These are phyloP conservation scores for Phytophthora sp. DNA, from an alignment of 352 stramenopile genomes.

Conservation along the genomic window DNA sequence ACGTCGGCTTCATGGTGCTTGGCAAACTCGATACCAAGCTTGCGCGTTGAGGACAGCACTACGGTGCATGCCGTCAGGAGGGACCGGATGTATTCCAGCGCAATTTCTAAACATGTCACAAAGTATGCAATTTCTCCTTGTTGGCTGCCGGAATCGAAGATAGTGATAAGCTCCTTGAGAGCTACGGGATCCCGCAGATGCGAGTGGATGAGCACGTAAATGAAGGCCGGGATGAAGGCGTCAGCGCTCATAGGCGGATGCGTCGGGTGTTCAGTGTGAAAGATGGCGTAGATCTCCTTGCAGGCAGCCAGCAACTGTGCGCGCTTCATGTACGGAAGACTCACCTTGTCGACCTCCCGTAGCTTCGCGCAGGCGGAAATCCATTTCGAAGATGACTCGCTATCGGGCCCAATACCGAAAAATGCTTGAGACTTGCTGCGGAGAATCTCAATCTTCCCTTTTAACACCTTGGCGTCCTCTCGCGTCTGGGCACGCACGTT, in stretches of 20 bases:
- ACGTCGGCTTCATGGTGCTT: conserved; percentile 55
- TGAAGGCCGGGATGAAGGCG: conserved; percentile 89
- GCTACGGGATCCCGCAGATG: conserved; percentile 68
- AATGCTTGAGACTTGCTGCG: conserved; percentile 81
- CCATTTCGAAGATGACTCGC: conserved; percentile 68
- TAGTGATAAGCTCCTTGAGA: conserved; percentile 83
- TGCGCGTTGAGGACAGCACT: conserved; percentile 66
- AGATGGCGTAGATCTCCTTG: conserved; percentile 87
- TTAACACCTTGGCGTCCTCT: conserved; percentile 75
- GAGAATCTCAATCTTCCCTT: conserved; percentile 85
- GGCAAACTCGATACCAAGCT: conserved; percentile 83
- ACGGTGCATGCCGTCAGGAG: conserved; percentile 84
- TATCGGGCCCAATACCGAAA: conserved; percentile 81
- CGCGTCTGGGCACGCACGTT: conserved; percentile 65
- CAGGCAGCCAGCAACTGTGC: conserved; percentile 71
- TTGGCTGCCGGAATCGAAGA: conserved; percentile 70
- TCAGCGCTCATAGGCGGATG: conserved; percentile 86
- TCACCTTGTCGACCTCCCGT: conserved; percentile 80
- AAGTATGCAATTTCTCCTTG: conserved; percentile 88
- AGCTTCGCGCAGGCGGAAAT: conserved; percentile 61
- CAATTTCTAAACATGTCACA: conserved; percentile 88
- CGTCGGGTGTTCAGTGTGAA: conserved; percentile 69
- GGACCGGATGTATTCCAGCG: conserved; percentile 87
- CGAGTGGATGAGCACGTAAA: conserved; percentile 87
- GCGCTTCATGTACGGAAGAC: conserved; percentile 85